These are phyloP conservation scores for Fusarium pseudograminearum DNA, from an alignment of 2,329 filamentous ascomycete species.

Conservation along the genomic window DNA sequence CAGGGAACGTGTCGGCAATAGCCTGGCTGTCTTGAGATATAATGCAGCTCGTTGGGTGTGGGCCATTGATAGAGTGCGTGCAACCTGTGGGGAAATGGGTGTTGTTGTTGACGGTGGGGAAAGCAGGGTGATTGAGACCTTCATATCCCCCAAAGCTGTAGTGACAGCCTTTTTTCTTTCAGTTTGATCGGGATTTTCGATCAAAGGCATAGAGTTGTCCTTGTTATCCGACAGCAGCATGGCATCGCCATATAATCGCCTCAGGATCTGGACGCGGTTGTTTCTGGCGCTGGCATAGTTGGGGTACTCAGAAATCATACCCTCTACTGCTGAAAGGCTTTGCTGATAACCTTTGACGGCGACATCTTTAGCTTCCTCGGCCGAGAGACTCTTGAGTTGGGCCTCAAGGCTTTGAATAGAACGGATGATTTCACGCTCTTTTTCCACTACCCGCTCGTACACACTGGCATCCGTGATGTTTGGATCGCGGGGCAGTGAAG, in stretches of 20 bases:
- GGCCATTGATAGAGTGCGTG: slow-evolving; percentile 74
- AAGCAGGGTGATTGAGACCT: slow-evolving; percentile 68
- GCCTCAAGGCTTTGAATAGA: slow-evolving; percentile 67
- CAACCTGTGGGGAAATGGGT: slow-evolving; percentile 72
- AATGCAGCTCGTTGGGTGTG: slow-evolving; percentile 78
- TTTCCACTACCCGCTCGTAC: slow-evolving; percentile 64
- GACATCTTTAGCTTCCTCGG: slow-evolving; percentile 52
- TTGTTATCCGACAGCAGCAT: slow-evolving; percentile 61
- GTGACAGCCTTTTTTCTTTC: slow-evolving; percentile 57
- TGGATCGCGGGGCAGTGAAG: slow-evolving; percentile 67
- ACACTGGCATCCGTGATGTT: slow-evolving; percentile 63
- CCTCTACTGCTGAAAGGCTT: slow-evolving; percentile 63
- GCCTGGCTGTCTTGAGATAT: slow-evolving; percentile 70
- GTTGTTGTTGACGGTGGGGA: slow-evolving; percentile 64
- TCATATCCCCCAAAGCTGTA: slow-evolving; percentile 65
- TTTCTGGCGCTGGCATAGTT: slow-evolving; percentile 79
- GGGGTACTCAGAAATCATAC: slow-evolving; percentile 69
- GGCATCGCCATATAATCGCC: slow-evolving; percentile 72
- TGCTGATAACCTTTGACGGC: slow-evolving; percentile 60
- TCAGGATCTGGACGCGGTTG: slow-evolving; percentile 77
- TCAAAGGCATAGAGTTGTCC: slow-evolving; percentile 56
- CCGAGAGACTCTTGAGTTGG: slow-evolving; percentile 60
- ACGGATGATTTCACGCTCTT: slow-evolving; percentile 66
- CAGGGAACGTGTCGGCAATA: slow-evolving; percentile 54
- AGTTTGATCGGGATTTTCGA: slow-evolving; percentile 52